Evolutionary conservation across 805 yeast species (phyloP), one percentile per base, ranked within the genome.

Genomic region (Jamesozyma rosinii): DNA sequence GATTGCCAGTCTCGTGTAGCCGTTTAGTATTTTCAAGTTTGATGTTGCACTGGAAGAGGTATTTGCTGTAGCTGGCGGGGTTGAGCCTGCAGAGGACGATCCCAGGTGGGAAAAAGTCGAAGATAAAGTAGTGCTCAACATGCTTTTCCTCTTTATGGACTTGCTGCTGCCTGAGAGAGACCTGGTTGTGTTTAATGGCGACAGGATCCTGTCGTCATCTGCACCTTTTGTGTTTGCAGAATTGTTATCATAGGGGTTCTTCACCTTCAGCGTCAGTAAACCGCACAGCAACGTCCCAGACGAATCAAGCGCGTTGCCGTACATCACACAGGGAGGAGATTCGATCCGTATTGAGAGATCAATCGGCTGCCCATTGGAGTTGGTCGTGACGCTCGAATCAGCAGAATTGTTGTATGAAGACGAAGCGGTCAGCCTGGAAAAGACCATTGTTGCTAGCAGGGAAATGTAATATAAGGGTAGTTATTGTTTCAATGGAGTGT

Each of bases 241-340:
- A 37, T n/a, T 21, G 13, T 38, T 15, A 30, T 17, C 44, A 34
- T 51, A 48, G 11, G 64, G 64, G 41, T 58, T 53, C n/a, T 67
- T 60, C 1, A 81, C 70, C 26, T 72, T 75, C 37, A 92, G 64
- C 31, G 73, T 72, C 38, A 92, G 65, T 9, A 86, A 68, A 0
- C 99, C 99, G 29, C 88, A 77, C 29, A 92, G 66, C 20, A 90
- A 71, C 4, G 95, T 83, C 1, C 99, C 98, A 0, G 94, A 72
- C 1, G 92, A 79, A 46, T 85, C 92, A 8, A 65, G 61, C 2
- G 89, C 83, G 0, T 73, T 64, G 0, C 98, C 98, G 57, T 84
- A 90, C 43, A 92, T 66, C 37, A 86, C 76, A 32, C 89, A 72
- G 0, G 99, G 98, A 1, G 97, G 97, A 1, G 94, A 81, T 58